A percentile compares a stretch with the other conserved stretches of the same genome.
Conservation (phyloP, 1,284 basidiomycete species). For the Gymnopus androsaceus region DNA sequence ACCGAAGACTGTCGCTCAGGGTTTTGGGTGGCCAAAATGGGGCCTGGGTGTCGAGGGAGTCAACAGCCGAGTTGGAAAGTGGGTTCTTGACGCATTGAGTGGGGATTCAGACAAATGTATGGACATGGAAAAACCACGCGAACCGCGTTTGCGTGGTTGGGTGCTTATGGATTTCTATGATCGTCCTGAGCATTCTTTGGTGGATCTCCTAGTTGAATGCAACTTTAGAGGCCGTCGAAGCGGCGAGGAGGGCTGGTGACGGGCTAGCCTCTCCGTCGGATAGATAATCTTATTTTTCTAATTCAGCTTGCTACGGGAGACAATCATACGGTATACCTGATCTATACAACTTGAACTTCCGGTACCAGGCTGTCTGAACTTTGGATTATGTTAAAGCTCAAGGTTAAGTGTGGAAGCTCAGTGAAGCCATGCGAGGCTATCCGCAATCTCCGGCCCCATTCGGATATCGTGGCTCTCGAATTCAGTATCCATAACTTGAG, state of each 20-base stretch:
- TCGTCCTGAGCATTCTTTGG: constrained; percentile 54
- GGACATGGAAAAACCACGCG: constrained; percentile 25
- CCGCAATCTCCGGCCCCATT: too few relatives aligned
- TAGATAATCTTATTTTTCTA: too few relatives aligned
- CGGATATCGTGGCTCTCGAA: too few relatives aligned
- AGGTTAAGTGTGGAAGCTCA: too few relatives aligned
- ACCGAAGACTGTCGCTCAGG: constrained; percentile 73
- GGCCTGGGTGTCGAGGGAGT: constrained; percentile 81
- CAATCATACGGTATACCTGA: too few relatives aligned
- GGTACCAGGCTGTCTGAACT: too few relatives aligned
- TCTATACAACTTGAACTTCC: too few relatives aligned
- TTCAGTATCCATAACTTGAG: too few relatives aligned
- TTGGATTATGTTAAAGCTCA: too few relatives aligned
- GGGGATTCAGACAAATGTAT: constrained; percentile 3
- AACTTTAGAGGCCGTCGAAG: constrained; percentile 59
- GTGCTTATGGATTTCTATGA: constrained; percentile 70
- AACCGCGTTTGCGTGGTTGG: constrained; percentile 65
- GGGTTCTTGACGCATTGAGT: constrained; percentile 61
- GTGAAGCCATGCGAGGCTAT: too few relatives aligned
- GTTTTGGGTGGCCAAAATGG: constrained; percentile 76
- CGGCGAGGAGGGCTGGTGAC: constrained; percentile 51
- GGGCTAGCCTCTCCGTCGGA: too few relatives aligned
- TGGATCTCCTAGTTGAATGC: constrained; percentile 73
- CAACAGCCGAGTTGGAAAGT: constrained; percentile 70
- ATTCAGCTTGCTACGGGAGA: too few relatives aligned